Evolutionary conservation across 2,329 filamentous ascomycete species (phyloP), one percentile per base, ranked within the genome.

Genomic region (Epicoccum nigrum): DNA sequence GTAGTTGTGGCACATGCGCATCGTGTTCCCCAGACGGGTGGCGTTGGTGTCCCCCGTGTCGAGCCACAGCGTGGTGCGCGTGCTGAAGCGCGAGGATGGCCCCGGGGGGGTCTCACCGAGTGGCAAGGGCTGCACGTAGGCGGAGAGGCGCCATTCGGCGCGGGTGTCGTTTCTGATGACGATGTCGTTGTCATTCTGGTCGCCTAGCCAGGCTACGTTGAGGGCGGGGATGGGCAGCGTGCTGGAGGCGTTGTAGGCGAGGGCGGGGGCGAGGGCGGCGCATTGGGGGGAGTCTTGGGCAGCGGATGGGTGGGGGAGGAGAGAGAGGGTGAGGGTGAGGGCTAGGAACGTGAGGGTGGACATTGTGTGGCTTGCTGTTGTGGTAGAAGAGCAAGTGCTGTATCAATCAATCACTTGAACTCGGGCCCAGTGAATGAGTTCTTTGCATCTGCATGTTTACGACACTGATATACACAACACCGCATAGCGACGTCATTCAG

Each of bases 1-100:
- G 8, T 35, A 23, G 19, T 23, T 31, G 32, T 49, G 45, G 32
- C 45, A 49, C 25, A 41, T 28, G 31, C 38, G 31, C 45, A 49
- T 32, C 2, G 5, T 23, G 4, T 17, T n/a, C 1, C 45, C 45
- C 9, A 49, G 38, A 7, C 32, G 38, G 4, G 12, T 17, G 7
- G 25, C 20, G 15, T 38, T 21, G 2, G 45, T 37, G 2, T 13
- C 13, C 1, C 23, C 32, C 5, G 33, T 28, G 15, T 49, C 45
- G 7, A 49, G 38, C 45, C 45, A 49, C 5, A 49, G 17, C 7
- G 25, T 16, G 2, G 32, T 38, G 23, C 38, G 30, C 16, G 45
- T 49, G 8, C 12, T 16, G 34, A 20, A 25, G 6, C 9, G 23
- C 23, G 23, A 25, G 28, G 11, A 6, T 27, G 23, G 6, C 23